Conservation (phyloP, 2,329 filamentous ascomycete genomes). For the Microdochium paspali region DNA sequence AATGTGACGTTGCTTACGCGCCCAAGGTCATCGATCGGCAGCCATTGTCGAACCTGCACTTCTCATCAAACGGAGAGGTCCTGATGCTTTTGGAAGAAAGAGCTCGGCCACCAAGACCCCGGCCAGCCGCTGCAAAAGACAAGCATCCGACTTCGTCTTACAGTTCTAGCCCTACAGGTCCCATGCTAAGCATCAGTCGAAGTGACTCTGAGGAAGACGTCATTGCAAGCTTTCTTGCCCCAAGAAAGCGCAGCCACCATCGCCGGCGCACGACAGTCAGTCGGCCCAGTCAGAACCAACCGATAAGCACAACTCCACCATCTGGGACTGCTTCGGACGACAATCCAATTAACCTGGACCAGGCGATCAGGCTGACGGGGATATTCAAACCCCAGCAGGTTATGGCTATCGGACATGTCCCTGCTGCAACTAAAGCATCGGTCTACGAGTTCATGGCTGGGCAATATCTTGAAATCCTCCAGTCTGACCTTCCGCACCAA, state of each 20-base stretch:
- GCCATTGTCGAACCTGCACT: slow-evolving; percentile 50
- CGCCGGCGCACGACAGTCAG: slow-evolving; percentile 19
- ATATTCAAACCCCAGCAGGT: slow-evolving; percentile 50
- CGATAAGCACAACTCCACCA: slow-evolving; percentile 46
- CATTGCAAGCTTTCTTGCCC: slow-evolving; percentile 48
- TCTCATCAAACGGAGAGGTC: slow-evolving; percentile 49
- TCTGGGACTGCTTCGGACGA: slow-evolving; percentile 29
- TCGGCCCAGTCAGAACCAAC: slow-evolving; percentile 12
- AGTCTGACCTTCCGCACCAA: slow-evolving; percentile 34
- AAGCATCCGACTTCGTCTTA: slow-evolving; percentile 28
- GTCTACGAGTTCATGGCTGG: slow-evolving; percentile 47
- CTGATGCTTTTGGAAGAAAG: slow-evolving; percentile 55
- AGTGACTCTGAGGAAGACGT: slow-evolving; percentile 60
- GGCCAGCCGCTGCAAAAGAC: slow-evolving; percentile 12
- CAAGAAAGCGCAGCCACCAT: slow-evolving; percentile 24
- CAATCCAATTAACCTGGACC: slow-evolving; percentile 42
- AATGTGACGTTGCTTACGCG: slow-evolving; percentile 57
- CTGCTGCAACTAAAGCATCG: slow-evolving; percentile 37
- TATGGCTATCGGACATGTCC: slow-evolving; percentile 51
- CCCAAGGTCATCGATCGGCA: slow-evolving; percentile 54
- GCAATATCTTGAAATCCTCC: slow-evolving; percentile 45
- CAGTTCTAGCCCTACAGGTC: slow-evolving; percentile 37
- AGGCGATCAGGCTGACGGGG: slow-evolving; percentile 47
- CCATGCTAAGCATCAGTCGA: slow-evolving; percentile 44
- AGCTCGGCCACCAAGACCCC: slow-evolving; percentile 32